These are phyloP conservation scores for Heterobasidion parviporum DNA, from an alignment of 1,284 basidiomycete species.

Conservation along the genomic window DNA sequence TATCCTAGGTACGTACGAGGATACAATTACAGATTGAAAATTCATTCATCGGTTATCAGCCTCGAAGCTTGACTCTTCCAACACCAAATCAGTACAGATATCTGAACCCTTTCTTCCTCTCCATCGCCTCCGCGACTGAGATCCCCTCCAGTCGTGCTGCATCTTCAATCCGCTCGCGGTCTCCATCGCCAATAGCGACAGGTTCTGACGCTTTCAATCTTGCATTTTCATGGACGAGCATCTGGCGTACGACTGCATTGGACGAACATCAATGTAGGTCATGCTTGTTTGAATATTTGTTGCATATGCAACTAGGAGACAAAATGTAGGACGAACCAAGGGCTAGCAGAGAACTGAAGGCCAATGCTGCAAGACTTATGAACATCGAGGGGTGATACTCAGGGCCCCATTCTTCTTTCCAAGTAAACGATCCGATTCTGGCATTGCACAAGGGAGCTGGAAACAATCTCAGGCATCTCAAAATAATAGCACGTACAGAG, in stretches of 20 bases:
- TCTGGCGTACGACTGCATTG: conserved; percentile 24
- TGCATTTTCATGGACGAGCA: conserved; percentile 26
- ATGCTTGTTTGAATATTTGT: no score
- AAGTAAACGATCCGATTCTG: conserved; percentile 29
- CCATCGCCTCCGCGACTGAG: conserved; percentile 27
- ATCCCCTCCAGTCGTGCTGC: conserved; percentile 28
- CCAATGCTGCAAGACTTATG: conserved; percentile 24
- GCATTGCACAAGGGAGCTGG: background rate
- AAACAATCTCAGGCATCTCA: background rate
- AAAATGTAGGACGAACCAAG: conserved; percentile 17
- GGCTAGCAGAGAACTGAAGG: conserved; percentile 19
- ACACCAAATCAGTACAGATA: conserved; percentile 25
- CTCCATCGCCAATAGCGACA: conserved; percentile 20
- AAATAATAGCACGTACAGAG: conserved; percentile 20
- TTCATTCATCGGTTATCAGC: no score
- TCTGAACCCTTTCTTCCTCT: conserved; percentile 30
- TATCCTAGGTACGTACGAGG: no score
- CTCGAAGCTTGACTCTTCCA: background rate
- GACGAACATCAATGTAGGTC: background rate
- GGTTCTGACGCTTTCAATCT: conserved; percentile 25
- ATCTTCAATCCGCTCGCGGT: conserved; percentile 24
- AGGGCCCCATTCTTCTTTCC: conserved; percentile 30
- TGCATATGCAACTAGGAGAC: no score
- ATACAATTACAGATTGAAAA: no score
- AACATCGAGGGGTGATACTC: conserved; percentile 30